Conservation (phyloP, 129 eudicot genomes). For the Saussurea involucrata region DNA sequence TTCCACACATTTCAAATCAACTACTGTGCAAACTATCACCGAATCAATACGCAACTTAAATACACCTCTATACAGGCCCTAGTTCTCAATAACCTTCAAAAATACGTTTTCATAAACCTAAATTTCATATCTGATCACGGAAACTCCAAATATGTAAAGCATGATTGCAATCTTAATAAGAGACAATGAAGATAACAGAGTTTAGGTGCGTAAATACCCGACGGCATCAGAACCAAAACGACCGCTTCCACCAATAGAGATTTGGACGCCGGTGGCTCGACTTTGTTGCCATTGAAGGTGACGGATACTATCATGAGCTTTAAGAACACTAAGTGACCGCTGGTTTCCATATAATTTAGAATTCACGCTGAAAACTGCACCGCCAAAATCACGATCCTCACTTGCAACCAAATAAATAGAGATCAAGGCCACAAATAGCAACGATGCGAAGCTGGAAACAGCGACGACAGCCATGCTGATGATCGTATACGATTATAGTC, state of each 20-base stretch:
- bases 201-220: constrained; percentile 5
- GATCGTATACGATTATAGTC: not conserved
- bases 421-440: not conserved
- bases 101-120: not conserved
- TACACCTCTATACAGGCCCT: not conserved
- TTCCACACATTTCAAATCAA: not conserved
- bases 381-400: not conserved
- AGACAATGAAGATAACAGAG: not conserved
- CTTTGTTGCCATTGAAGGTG: constrained; percentile 8
- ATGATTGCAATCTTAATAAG: not conserved
- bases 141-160: not conserved
- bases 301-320: constrained; percentile 29
- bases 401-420: not conserved
- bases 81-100: not conserved
- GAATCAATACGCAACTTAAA: not conserved
- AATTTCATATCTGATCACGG: not conserved
- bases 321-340: constrained; percentile 10
- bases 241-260: constrained; percentile 20
- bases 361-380: constrained; percentile 24
- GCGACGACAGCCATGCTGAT: not conserved
- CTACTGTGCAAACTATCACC: not conserved
- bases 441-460: not conserved
- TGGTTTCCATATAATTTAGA: constrained; percentile 24
- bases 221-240: constrained; percentile 29
- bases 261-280: constrained; percentile 26